A percentile compares a stretch with the other conserved stretches of the same genome.
These are phyloP conservation scores for Wickerhamiella siamensis DNA, from an alignment of 805 yeast genomes.

Conservation along the genomic window DNA sequence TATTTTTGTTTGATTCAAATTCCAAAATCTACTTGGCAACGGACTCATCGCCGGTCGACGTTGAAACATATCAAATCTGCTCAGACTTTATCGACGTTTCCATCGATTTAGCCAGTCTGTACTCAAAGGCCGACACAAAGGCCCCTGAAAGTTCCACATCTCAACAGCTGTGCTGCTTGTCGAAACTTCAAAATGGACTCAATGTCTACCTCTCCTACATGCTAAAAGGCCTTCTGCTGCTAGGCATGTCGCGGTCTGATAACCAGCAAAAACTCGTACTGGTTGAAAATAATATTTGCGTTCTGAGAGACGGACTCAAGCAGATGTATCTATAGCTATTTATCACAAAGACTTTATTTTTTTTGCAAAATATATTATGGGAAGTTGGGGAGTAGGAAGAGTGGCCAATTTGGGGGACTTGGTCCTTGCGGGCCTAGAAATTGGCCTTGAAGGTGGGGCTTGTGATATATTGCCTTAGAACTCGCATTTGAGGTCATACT, in stretches of 20 bases:
- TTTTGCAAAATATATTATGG: no score
- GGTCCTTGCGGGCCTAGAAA: no score
- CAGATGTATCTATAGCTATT: slow-evolving; percentile 11
- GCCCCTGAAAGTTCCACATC: slow-evolving; percentile 8
- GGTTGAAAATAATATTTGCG: slow-evolving; percentile 77
- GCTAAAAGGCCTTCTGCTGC: slow-evolving; percentile 86
- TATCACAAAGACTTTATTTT: no score
- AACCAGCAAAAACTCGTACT: slow-evolving; percentile 42
- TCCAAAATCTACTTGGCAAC: slow-evolving; percentile 93
- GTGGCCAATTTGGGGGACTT: no score
- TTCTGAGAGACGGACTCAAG: slow-evolving; percentile 53
- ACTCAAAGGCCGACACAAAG: slow-evolving; percentile 13
- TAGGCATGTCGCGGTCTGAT: slow-evolving; percentile 67
- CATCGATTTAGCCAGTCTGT: slow-evolving; percentile 53
- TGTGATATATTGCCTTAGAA: slow-evolving; percentile 3
- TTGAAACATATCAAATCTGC: slow-evolving; percentile 90
- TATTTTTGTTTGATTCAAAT: slow-evolving; percentile 79
- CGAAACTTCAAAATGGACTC: slow-evolving; percentile 72
- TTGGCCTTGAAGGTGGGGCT: neutral
- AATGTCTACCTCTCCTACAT: slow-evolving; percentile 73
- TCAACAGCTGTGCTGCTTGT: slow-evolving; percentile 30
- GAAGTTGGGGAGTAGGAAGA: no score
- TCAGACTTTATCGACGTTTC: slow-evolving; percentile 94
- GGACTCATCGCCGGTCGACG: slow-evolving; percentile 89
- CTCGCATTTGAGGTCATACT: slow-evolving; percentile 22